Conservation (phyloP, 805 yeast species). For the Candida easanensis region DNA sequence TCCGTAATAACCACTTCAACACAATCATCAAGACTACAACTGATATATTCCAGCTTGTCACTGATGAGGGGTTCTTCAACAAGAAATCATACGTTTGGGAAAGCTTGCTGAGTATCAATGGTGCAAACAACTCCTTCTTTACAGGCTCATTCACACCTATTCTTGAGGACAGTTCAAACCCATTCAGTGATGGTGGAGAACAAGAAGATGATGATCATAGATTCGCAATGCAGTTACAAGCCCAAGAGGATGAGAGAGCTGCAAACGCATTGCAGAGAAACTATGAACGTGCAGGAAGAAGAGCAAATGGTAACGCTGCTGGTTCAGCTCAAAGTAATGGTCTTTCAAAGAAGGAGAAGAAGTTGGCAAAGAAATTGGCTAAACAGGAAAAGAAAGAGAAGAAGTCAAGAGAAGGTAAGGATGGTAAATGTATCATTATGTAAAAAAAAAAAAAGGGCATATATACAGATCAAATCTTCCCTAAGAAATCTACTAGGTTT, state of each 20-base stretch:
- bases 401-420: constrained; percentile 10
- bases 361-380: neutral
- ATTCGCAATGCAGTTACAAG: constrained; percentile 46
- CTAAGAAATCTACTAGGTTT: too few relatives aligned
- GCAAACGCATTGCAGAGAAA: constrained; percentile 44
- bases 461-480: too few relatives aligned
- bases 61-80: constrained; percentile 63
- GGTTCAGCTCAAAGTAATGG: neutral
- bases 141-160: constrained; percentile 60
- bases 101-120: constrained; percentile 61
- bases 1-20: constrained; percentile 86
- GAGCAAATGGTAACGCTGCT: neutral
- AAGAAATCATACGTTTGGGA: constrained; percentile 75
- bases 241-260: constrained; percentile 51
- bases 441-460: constrained; percentile 4
- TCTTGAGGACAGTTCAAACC: constrained; percentile 23
- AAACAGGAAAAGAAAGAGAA: constrained; percentile 14
- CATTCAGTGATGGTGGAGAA: constrained; percentile 17
- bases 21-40: constrained; percentile 54
- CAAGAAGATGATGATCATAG: constrained; percentile 38
- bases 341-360: neutral
- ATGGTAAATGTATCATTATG: constrained; percentile 26
- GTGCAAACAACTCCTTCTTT: constrained; percentile 66
- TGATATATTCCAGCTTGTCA: constrained; percentile 61
- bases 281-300: constrained; percentile 20